Evolutionary conservation across 345 rosid species (phyloP), one percentile per base, ranked within the genome.

Genomic region (Ceriops decandra): DNA sequence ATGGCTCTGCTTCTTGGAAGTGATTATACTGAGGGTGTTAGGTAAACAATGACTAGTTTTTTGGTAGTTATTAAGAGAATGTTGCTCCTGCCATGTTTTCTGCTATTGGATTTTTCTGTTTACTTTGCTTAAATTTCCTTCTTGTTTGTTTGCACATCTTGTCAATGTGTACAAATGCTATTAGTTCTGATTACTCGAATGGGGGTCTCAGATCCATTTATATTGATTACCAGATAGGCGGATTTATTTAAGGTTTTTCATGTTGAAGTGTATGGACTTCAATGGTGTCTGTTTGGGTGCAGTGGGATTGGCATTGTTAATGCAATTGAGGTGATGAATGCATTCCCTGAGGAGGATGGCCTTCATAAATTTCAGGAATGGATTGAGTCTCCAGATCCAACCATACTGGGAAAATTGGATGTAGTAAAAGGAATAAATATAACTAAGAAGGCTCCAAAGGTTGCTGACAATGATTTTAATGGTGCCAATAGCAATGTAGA

Each of bases 251-350:
- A 4, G 30, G 17, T 24, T 13, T 10, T 24, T 56, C 28, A 24
- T 56, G 26, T 27, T 52, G 49, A 21, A 49, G 62, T 62, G 26
- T 67, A 65, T 74, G 69, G 57, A 57, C 63, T 57, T 73, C 42
- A 64, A 9, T 68, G 60, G 61, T 38, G 38, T 72, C 59, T 35
- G 46, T 78, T 67, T 60, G 75, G 28, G 28, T 82, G 87, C 81
- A 95, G 99, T 82, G 99, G 99, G 58, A 90, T 95, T 73, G 99
- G 96, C 68, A 91, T 95, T 72, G 99, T 95, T 69, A 95, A 95
- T 81, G 97, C 99, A 58, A 87, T 91, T 67, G 99, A 95, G 84
- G 95, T 95, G 57, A 81, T 95, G 60, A 86, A 85, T 82, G 99
- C 99, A 72, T 95, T 88, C 74, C 91, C 95, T 0, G 99, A 91